phyloP scores from a whole-genome alignment of 2,329 filamentous ascomycete genomes.

The Colletotrichum simmondsii region DNA sequence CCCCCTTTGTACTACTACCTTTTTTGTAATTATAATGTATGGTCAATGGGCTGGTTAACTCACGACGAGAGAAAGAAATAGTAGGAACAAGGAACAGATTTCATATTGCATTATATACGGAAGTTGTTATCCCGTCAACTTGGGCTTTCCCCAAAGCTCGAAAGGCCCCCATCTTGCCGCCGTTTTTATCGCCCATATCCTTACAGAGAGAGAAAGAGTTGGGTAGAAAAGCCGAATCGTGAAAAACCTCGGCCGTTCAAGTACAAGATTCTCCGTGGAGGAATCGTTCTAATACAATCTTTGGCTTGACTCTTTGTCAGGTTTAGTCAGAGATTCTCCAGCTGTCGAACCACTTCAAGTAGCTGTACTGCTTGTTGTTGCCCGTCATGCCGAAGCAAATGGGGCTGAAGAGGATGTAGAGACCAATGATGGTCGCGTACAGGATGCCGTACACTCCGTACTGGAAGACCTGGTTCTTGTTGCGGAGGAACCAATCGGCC shows the following conservation, averaged over 20 bases:
- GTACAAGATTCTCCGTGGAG: background rate
- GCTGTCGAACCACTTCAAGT: conserved; percentile 91
- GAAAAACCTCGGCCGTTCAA: background rate
- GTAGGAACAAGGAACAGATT: conserved; percentile 23
- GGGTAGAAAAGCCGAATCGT: conserved; percentile 1
- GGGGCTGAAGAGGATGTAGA: conserved; percentile 91
- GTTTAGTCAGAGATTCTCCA: conserved; percentile 81
- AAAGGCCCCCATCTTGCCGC: background rate
- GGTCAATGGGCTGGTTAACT: background rate
- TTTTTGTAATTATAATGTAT: conserved; percentile 29
- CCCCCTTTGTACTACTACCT: conserved; percentile 23
- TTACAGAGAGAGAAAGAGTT: conserved; percentile 11
- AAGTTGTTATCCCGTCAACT: conserved; percentile 11
- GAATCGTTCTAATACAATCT: background rate
- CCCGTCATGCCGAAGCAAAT: conserved; percentile 98
- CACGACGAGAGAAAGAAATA: background rate
- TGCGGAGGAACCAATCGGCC: conserved; percentile 82
- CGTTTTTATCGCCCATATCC: conserved; percentile 16
- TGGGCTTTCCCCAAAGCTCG: background rate
- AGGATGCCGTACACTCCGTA: conserved; percentile 77
- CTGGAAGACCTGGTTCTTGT: conserved; percentile 71
- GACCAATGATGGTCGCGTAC: conserved; percentile 79
- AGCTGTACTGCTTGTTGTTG: conserved; percentile 82
- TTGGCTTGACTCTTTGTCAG: background rate
- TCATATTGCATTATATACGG: conserved; percentile 32